Base-by-base conservation (phyloP, 208 protist species). In the Trypanosoma rangeli region DNA sequence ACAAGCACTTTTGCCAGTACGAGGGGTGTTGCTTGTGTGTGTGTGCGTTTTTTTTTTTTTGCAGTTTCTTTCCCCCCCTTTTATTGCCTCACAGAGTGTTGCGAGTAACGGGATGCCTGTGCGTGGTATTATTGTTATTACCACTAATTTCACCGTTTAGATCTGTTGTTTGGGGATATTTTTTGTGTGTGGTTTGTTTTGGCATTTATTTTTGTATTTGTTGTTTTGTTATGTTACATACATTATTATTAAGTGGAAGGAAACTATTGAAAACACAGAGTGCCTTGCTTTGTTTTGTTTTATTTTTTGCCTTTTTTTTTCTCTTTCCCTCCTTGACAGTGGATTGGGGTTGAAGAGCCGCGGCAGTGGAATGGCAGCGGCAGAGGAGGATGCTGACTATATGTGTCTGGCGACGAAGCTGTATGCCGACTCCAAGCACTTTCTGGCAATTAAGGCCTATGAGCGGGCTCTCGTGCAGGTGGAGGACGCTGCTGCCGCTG, bases 401-500 rank as follows among this genome's bases (percentile, higher is more conserved):
- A 22, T 77, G 35, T 3, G 50, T n/a, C 42, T 42, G 5, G 72
- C 59, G n/a, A 35, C 33, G 26, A 52, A 29, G 48, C 42, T 68
- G 10, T 71, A 20, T 50, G 39, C 37, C 5, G 26, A 29, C 26
- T 65, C 65, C 29, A 77, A 63, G 52, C 59, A 22, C 66, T 58
- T 77, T 48, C 50, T 77, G 15, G 72, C 64, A 44, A 70, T 71
- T 49, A 77, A 77, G 26, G 72, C 72, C 13, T 77, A 77, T 56
- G 72, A 70, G 42, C 42, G 72, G n/a, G 72, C 64, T 53, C 50
- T 77, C 7, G 46, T 2, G 46, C 26, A 66, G 10, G 13, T 33
- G 24, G 42, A 65, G 29, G 37, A 48, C 33, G 49, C 31, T 1
- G 42, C 18, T 31, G 22, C 20, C 12, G 39, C 24, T 7, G 33